Evolutionary conservation across 129 eudicot species (phyloP), one percentile per base, ranked within the genome.

Genomic region (Dittrichia graveolens): DNA sequence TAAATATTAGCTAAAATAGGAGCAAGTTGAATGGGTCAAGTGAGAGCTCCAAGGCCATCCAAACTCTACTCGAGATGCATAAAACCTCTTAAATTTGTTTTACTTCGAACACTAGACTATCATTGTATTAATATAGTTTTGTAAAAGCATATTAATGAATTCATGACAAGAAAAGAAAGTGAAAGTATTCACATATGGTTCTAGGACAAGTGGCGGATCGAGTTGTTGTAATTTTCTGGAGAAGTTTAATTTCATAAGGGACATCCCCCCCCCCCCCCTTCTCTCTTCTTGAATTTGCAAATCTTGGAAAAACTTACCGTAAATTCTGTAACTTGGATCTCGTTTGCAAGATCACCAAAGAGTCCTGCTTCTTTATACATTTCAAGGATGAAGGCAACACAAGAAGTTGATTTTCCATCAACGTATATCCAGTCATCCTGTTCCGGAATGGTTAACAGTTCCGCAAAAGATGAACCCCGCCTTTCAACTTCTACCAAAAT

Each of bases 331-430:
- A 84, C 97, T 85, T 95, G 94, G 68, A 91, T 85, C 39, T 89
- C 63, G 71, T 66, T 70, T 69, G 96, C 74, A 63, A 90, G 69
- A 69, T 81, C 65, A 67, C 85, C 99, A 71, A 95, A 95, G 37
- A 95, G 79, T 74, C 99, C 99, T 13, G 99, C 99, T 80, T 71
- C 97, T 82, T 95, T 95, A 83, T 95, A 95, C 81, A 95, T 78
- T 72, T 86, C 96, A 58, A 95, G 95, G 65, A 91, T 84, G 46
- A 82, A 91, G n/a, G 97, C 99, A 58, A 95, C 89, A 80, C 99
- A 95, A 15, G 99, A 95, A 57, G 94, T 67, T 40, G 99, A 95
- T 55, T 81, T 88, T 52, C 99, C 99, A 47, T 95, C 99, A 24
- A 68, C 81, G 49, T 95, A 95, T 35, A 61, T 75, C 99, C 99